Base-by-base conservation (phyloP, 495 filamentous ascomycete species). In the Xeromyces bisporus region DNA sequence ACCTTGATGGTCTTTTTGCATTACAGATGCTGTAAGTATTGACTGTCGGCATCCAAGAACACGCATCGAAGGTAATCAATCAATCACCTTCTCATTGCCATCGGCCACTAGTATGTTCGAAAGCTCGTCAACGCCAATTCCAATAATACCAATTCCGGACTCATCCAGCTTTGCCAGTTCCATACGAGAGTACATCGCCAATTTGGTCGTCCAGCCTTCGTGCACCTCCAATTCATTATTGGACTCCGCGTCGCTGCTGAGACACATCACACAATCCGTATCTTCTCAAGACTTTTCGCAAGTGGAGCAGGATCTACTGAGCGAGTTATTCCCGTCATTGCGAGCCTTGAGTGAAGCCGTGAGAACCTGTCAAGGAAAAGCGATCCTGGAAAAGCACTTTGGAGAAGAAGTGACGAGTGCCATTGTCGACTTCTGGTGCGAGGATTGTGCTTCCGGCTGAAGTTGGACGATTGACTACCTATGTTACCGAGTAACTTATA, bases 371-470 rank as follows among this genome's bases (percentile, higher is more conserved):
- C 40, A 47, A 4, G 62, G 60, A 3, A 52, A 40, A 37, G 30
- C 35, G 9, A 34, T 41, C 35, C 26, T 71, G 21, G 34, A 35
- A 23, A 43, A 58, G 7, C 60, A 53, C 33, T 31, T 73, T 6
- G 55, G 44, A 5, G 29, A 31, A 2, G 25, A 31, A n/a, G 51
- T n/a, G n/a, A n/a, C 32, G 25, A 34, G n/a, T 23, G 33, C 39
- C 13, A 41, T 66, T 15, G 40, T 58, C 14, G 44, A 42, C 7
- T 75, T 73, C 48, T 70, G 60, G 62, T 33, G 35, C n/a, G 36
- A 58, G 14, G 64, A 67, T 41, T 51, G 25, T 17, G 23, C 30
- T 6, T 35, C 12, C 13, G 43, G 46, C n/a, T 43, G 29, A 26
- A 10, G 7, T 3, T 32, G 3, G 1, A n/a, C n/a, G n/a, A n/a